These are phyloP conservation scores for Apiosordaria backusii DNA, from an alignment of 495 filamentous ascomycete species.

Conservation along the genomic window DNA sequence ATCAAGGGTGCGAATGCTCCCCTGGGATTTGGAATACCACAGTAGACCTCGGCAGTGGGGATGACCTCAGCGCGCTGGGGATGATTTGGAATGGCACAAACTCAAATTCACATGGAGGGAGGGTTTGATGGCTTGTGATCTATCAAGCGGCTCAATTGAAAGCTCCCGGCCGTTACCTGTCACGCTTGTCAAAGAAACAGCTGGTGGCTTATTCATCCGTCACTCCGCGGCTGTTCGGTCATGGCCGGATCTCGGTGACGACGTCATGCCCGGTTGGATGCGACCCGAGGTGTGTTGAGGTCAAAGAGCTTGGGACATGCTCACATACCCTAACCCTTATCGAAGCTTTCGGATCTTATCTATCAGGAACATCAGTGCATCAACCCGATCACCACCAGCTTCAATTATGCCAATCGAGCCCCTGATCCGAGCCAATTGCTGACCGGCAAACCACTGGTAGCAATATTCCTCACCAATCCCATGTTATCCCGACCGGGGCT, in stretches of 20 bases:
- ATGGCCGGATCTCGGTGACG: neutral
- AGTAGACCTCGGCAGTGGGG: neutral
- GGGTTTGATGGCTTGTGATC: neutral
- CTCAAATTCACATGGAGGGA: neutral
- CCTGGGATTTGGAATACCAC: neutral
- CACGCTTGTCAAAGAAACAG: no score
- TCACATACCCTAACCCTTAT: constrained; percentile 5
- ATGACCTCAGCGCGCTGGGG: neutral
- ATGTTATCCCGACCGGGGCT: constrained; percentile 28
- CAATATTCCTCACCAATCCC: neutral
- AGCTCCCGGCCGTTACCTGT: neutral
- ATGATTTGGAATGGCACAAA: neutral
- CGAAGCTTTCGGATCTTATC: neutral
- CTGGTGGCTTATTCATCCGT: neutral
- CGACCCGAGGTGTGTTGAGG: neutral
- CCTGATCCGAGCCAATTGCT: no score
- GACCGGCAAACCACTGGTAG: neutral
- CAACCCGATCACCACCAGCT: neutral
- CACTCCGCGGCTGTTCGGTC: neutral
- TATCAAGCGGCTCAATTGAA: neutral
- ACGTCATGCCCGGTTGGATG: neutral
- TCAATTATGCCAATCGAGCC: neutral
- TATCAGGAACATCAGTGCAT: neutral
- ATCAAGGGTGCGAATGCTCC: neutral
- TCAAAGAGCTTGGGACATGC: neutral